Percentiles rank a stretch among this genome's conserved stretches.
phyloP scores from a whole-genome alignment of 2,329 filamentous ascomycete genomes.

The Sarocladium strictum region DNA sequence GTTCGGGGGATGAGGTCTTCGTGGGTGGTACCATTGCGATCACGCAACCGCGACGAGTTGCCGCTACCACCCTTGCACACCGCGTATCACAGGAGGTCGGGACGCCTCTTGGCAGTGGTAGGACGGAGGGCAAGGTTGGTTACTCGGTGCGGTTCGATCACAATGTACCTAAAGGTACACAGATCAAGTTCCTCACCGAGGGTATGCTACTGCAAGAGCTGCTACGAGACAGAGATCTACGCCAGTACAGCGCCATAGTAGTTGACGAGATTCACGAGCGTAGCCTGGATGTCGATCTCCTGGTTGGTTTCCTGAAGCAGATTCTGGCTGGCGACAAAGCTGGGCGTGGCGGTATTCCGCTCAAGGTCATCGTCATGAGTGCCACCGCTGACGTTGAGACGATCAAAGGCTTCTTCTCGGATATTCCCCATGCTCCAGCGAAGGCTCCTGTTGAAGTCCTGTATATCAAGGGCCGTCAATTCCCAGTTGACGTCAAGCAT shows the following conservation, averaged over 20 bases:
- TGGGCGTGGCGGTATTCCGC: slow-evolving; percentile 62
- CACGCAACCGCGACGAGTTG: slow-evolving; percentile 89
- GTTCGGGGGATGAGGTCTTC: slow-evolving; percentile 33
- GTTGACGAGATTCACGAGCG: slow-evolving; percentile 97
- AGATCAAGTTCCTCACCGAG: slow-evolving; percentile 91
- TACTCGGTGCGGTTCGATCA: slow-evolving; percentile 96
- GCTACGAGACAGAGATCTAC: slow-evolving; percentile 73
- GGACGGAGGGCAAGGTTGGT: slow-evolving; percentile 57
- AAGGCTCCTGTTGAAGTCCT: slow-evolving; percentile 33
- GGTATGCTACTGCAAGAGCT: slow-evolving; percentile 96
- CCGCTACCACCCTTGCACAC: slow-evolving; percentile 82
- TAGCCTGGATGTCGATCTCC: slow-evolving; percentile 87
- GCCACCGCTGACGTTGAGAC: slow-evolving; percentile 85
- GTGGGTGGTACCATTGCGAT: slow-evolving; percentile 83
- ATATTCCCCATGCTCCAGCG: slow-evolving; percentile 14
- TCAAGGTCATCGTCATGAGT: slow-evolving; percentile 96
- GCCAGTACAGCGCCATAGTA: slow-evolving; percentile 81
- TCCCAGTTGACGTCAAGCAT: slow-evolving; percentile 74
- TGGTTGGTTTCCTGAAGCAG: slow-evolving; percentile 81
- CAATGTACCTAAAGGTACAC: slow-evolving; percentile 71
- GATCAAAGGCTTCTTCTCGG: slow-evolving; percentile 68
- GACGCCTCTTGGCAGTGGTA: slow-evolving; percentile 40
- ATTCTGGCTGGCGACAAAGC: slow-evolving; percentile 58
- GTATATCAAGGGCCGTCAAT: slow-evolving; percentile 81
- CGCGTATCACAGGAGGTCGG: slow-evolving; percentile 76